Percentiles rank a stretch among this genome's conserved stretches.
phyloP scores from a whole-genome alignment of 306 rosid genomes.

The Luffa acutangula region DNA sequence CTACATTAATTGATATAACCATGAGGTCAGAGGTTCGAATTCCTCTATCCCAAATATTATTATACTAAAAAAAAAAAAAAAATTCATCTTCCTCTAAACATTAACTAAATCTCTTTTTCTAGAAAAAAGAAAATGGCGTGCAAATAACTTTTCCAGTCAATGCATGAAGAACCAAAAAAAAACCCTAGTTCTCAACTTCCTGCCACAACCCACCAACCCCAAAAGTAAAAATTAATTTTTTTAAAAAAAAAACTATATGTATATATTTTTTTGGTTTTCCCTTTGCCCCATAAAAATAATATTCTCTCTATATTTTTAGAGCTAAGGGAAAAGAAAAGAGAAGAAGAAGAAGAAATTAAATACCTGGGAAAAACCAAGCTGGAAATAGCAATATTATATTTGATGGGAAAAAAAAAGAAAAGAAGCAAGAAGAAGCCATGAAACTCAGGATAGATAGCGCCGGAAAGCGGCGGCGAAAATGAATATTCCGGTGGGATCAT shows the following conservation, averaged over 20 bases:
- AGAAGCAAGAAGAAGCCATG: constrained; percentile 16
- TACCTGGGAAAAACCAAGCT: not conserved
- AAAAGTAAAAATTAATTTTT: not conserved
- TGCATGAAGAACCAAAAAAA: not conserved
- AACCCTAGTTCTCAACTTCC: not conserved
- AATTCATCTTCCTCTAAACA: no score
- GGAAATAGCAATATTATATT: not conserved
- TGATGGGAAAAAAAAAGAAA: not conserved
- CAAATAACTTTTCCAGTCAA: not conserved
- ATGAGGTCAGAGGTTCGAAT: no score
- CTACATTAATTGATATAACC: no score
- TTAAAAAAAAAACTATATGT: no score
- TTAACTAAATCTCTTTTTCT: not conserved
- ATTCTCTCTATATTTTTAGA: not conserved
- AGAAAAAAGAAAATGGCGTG: not conserved
- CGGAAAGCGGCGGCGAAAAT: not conserved
- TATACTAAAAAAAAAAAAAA: no score
- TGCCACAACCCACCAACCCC: not conserved
- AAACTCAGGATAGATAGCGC: constrained; percentile 22
- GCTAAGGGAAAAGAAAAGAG: not conserved
- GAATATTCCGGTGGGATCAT: not conserved
- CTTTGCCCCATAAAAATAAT: not conserved
- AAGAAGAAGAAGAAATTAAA: not conserved
- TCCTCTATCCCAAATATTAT: no score
- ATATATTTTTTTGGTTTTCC: no score